Evolutionary conservation across 768 basidiomycete genomes (phyloP).

Genomic region (Kwoniella dendrophila): DNA sequence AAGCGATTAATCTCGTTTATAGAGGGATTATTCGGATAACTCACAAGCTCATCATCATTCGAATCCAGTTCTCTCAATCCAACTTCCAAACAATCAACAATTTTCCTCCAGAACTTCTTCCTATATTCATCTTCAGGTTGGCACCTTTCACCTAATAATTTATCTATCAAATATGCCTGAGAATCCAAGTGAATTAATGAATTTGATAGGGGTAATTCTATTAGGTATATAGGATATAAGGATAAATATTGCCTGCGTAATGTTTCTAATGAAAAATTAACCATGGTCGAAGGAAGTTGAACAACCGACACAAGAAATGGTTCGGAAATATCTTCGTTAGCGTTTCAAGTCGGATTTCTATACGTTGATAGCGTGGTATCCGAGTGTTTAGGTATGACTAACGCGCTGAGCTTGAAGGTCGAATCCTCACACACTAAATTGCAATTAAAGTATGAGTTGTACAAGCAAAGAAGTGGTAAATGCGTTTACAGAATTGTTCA

Average conservation of each 20-base stretch:
- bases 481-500: too few relatives aligned
- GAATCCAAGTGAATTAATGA: background rate
- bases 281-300: too few relatives aligned
- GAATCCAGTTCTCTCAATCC: slow-evolving; percentile 22
- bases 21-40: background rate
- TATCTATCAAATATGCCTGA: slow-evolving; percentile 3
- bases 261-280: slow-evolving; percentile 13
- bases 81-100: slow-evolving; percentile 29
- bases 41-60: slow-evolving; percentile 17
- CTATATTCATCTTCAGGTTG: slow-evolving; percentile 20
- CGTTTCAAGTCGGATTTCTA: too few relatives aligned
- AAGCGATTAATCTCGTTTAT: background rate
- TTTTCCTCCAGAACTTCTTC: slow-evolving; percentile 32
- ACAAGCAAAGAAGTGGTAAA: too few relatives aligned
- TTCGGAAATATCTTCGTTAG: too few relatives aligned
- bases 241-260: slow-evolving; percentile 42
- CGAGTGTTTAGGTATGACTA: too few relatives aligned
- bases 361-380: too few relatives aligned
- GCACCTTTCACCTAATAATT: slow-evolving; percentile 21
- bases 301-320: too few relatives aligned
- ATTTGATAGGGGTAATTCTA: slow-evolving; percentile 5
- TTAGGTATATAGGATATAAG: slow-evolving; percentile 39
- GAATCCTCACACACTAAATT: too few relatives aligned
- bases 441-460: too few relatives aligned
- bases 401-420: too few relatives aligned